These are phyloP conservation scores for Uronychia setigera DNA, from an alignment of 73 alveolate species.

Conservation along the genomic window DNA sequence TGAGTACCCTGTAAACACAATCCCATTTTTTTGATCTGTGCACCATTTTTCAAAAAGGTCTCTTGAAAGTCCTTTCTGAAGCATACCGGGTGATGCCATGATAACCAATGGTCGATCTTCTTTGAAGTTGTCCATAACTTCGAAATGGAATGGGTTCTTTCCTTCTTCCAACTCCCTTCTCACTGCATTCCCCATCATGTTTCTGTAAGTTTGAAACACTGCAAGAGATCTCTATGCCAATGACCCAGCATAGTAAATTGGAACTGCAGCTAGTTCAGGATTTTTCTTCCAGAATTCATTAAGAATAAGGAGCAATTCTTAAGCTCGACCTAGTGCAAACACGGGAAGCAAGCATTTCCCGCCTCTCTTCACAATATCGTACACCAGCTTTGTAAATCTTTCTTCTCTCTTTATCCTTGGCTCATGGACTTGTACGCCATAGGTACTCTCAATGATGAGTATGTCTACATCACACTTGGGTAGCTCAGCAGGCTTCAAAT, in stretches of 20 bases:
- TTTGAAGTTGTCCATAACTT: constrained; percentile 76
- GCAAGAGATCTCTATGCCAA: constrained; percentile 93
- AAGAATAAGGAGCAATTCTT: constrained; percentile 93
- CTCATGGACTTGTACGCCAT: constrained; percentile 98
- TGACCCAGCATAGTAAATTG: constrained; percentile 93
- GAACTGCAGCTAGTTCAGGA: constrained; percentile 77
- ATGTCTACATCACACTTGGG: constrained; percentile 98
- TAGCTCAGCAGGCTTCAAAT: constrained; percentile 98
- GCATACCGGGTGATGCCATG: constrained; percentile 98
- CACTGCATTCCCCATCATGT: constrained; percentile 93
- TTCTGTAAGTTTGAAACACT: constrained; percentile 93
- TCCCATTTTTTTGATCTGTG: constrained; percentile 84
- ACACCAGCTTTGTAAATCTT: constrained; percentile 90
- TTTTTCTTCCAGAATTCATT: constrained; percentile 97
- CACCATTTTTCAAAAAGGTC: constrained; percentile 95
- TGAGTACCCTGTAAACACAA: constrained; percentile 95
- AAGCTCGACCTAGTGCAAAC: constrained; percentile 99
- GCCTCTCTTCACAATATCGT: constrained; percentile 95
- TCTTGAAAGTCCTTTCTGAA: constrained; percentile 92
- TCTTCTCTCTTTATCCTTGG: constrained; percentile 95
- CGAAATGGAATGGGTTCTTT: constrained; percentile 92
- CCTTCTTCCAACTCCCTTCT: constrained; percentile 83
- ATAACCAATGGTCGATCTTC: constrained; percentile 86
- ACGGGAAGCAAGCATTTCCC: constrained; percentile 99
- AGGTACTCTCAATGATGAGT: constrained; percentile 98